These are phyloP conservation scores for Pichia nanzhaoensis DNA, from an alignment of 805 yeast genomes.

Conservation along the genomic window DNA sequence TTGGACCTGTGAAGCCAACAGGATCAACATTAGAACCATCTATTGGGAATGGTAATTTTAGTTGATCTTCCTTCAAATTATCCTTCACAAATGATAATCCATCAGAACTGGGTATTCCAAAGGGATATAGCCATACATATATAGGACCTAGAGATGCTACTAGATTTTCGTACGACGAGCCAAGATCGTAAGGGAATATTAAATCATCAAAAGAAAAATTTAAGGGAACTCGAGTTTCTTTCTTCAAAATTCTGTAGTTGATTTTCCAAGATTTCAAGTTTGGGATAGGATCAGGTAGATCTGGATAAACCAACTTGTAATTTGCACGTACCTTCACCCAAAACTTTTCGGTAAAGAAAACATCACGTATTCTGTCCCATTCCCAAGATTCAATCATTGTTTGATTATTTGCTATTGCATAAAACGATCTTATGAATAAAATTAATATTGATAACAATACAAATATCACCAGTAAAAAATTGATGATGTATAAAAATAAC, in stretches of 20 bases:
- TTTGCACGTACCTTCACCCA: conserved; percentile 44
- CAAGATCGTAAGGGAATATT: conserved; percentile 74
- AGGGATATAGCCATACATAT: conserved; percentile 65
- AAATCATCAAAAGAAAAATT: conserved; percentile 53
- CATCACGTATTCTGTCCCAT: conserved; percentile 67
- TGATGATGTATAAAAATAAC: conserved; percentile 46
- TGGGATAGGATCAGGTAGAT: conserved; percentile 30
- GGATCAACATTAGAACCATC: conserved; percentile 49
- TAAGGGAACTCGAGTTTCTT: conserved; percentile 20
- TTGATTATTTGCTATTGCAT: conserved; percentile 56
- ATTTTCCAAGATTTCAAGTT: conserved; percentile 41
- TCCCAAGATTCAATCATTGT: conserved; percentile 95
- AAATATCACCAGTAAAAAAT: conserved; percentile 50
- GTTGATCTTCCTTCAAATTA: conserved; percentile 52
- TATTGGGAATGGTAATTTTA: conserved; percentile 88
- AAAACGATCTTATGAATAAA: conserved; percentile 54
- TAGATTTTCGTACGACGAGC: conserved; percentile 52
- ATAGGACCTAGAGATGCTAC: conserved; percentile 52
- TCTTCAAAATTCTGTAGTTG: conserved; percentile 18
- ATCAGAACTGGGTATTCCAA: conserved; percentile 52
- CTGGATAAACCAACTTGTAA: conserved; percentile 33
- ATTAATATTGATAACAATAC: conserved; percentile 54
- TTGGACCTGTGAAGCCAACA: background rate
- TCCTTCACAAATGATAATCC: conserved; percentile 56
- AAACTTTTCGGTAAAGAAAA: conserved; percentile 48